Evolutionary conservation across 805 yeast species (phyloP).

Genomic region (Candida sanyiensis): DNA sequence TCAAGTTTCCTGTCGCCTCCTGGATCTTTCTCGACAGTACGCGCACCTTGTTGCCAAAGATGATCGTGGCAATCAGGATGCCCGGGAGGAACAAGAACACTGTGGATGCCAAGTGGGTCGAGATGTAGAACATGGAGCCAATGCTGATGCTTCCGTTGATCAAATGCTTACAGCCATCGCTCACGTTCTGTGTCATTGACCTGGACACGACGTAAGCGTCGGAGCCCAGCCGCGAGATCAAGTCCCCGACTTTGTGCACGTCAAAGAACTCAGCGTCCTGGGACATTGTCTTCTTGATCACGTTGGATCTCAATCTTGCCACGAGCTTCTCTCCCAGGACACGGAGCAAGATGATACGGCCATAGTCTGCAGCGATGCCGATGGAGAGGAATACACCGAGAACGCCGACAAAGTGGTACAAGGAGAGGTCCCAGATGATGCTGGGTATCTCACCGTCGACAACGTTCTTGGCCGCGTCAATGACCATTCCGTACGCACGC

Average conservation of each 20-base stretch:
- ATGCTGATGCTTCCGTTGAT: conserved; percentile 82
- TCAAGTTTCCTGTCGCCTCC: conserved; percentile 77
- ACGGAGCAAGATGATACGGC: conserved; percentile 64
- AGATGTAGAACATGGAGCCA: conserved; percentile 85
- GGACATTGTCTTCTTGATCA: conserved; percentile 69
- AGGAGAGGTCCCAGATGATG: conserved; percentile 47
- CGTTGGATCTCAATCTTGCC: conserved; percentile 71
- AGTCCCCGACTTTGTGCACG: conserved; percentile 89
- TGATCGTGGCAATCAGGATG: conserved; percentile 65
- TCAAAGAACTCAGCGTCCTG: conserved; percentile 95
- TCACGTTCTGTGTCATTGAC: conserved; percentile 82
- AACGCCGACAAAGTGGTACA: conserved; percentile 53
- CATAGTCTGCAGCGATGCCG: conserved; percentile 71
- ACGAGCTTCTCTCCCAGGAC: conserved; percentile 83
- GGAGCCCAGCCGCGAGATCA: conserved; percentile 81
- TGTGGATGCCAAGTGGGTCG: conserved; percentile 72
- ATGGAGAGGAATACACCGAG: conserved; percentile 38
- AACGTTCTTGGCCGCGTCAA: conserved; percentile 42
- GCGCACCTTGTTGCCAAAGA: conserved; percentile 80
- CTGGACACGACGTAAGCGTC: conserved; percentile 88
- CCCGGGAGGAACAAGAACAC: conserved; percentile 81
- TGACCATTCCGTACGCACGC: conserved; percentile 48
- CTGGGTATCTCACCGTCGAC: conserved; percentile 28
- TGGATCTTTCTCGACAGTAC: conserved; percentile 72
- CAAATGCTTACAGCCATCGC: conserved; percentile 83